Evolutionary conservation across 768 basidiomycete species (phyloP).

Genomic region (Stropharia rugosoannulata): DNA sequence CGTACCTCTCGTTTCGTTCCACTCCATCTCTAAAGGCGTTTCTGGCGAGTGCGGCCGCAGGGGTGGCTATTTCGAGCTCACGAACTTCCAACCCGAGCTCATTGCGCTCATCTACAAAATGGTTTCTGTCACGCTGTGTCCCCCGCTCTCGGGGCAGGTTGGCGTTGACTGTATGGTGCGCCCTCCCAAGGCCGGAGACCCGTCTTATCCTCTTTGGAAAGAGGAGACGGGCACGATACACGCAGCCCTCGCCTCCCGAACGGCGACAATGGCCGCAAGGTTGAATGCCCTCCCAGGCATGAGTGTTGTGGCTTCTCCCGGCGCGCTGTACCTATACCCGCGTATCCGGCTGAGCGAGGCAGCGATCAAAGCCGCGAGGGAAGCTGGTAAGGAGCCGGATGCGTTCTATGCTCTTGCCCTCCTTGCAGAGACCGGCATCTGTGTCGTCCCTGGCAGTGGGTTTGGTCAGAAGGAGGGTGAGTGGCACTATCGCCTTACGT

Average conservation of each 20-base stretch:
- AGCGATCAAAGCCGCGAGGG: constrained; percentile 71
- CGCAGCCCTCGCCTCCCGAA: constrained; percentile 68
- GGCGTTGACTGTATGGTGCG: constrained; percentile 34
- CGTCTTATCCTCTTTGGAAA: background rate
- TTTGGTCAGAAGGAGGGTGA: constrained; percentile 93
- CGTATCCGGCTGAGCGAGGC: constrained; percentile 69
- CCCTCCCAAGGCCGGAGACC: background rate
- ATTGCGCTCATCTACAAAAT: constrained; percentile 94
- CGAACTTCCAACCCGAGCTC: constrained; percentile 76
- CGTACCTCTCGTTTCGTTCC: constrained; percentile 70
- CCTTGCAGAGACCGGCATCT: constrained; percentile 89
- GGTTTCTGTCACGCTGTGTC: constrained; percentile 87
- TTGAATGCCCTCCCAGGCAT: constrained; percentile 86
- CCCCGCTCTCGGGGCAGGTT: constrained; percentile 88
- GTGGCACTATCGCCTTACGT: constrained; percentile 90
- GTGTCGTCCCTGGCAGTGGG: constrained; percentile 90
- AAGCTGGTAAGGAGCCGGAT: constrained; percentile 79
- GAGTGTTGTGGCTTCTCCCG: constrained; percentile 85
- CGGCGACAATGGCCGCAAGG: constrained; percentile 69
- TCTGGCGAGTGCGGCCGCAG: constrained; percentile 96
- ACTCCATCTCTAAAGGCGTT: constrained; percentile 97
- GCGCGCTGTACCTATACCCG: constrained; percentile 94
- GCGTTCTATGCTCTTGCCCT: constrained; percentile 84
- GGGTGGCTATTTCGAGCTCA: constrained; percentile 94
- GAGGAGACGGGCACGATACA: constrained; percentile 86